Percentiles rank a stretch among this genome's conserved stretches.
Evolutionary conservation across 805 yeast genomes (phyloP).

Genomic region (Lipomyces yamadae): DNA sequence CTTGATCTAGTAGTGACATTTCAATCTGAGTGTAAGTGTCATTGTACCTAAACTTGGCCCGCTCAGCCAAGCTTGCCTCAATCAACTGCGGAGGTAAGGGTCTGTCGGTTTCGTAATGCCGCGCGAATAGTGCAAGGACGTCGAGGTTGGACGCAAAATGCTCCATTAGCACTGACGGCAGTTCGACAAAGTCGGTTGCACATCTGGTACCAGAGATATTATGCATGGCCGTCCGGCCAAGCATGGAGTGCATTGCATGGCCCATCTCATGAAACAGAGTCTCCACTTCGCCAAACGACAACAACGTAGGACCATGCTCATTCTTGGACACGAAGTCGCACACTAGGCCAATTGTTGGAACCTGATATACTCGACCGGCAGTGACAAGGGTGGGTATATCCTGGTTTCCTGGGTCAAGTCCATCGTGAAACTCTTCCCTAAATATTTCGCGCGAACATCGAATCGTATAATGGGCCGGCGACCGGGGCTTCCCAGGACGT

Average conservation of each 20-base stretch:
- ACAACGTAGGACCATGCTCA: slow-evolving; percentile 56
- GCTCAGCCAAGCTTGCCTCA: slow-evolving; percentile 57
- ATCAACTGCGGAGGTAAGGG: slow-evolving; percentile 59
- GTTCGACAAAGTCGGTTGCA: slow-evolving; percentile 93
- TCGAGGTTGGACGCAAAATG: slow-evolving; percentile 82
- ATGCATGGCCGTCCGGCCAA: slow-evolving; percentile 87
- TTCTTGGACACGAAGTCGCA: slow-evolving; percentile 69
- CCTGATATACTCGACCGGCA: slow-evolving; percentile 61
- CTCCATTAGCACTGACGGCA: slow-evolving; percentile 97
- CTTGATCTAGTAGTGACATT: slow-evolving; percentile 88
- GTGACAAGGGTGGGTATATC: slow-evolving; percentile 35
- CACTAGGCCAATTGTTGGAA: slow-evolving; percentile 87
- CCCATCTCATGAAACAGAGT: slow-evolving; percentile 99
- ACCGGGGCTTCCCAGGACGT: slow-evolving; percentile 69
- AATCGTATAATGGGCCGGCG: slow-evolving; percentile 93
- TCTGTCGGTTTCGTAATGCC: slow-evolving; percentile 69
- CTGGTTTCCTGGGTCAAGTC: slow-evolving; percentile 42
- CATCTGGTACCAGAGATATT: slow-evolving; percentile 95
- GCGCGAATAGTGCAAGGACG: slow-evolving; percentile 73
- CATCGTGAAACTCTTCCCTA: slow-evolving; percentile 53
- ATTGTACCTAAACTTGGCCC: slow-evolving; percentile 61
- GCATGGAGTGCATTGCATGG: slow-evolving; percentile 97
- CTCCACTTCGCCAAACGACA: slow-evolving; percentile 80
- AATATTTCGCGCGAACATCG: slow-evolving; percentile 87
- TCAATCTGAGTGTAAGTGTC: slow-evolving; percentile 87